These are phyloP conservation scores for Salmacisia buchloeana DNA, from an alignment of 1,284 basidiomycete species.

Conservation along the genomic window DNA sequence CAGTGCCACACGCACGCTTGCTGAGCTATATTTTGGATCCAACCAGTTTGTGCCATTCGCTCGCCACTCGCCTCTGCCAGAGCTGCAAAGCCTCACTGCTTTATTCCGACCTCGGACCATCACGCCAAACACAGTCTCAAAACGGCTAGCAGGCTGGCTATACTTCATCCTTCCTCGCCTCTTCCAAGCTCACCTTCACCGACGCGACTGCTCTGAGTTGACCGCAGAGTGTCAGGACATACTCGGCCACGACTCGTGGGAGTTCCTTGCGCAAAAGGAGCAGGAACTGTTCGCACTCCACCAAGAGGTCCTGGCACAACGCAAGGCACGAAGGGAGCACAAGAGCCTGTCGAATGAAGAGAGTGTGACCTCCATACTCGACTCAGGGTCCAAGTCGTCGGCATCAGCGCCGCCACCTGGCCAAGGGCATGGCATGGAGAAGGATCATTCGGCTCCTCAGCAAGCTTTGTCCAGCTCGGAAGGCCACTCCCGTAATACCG, in stretches of 20 bases:
- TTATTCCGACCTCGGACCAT: slow-evolving; percentile 9
- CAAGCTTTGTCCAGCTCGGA: background rate
- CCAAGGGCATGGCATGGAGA: too few species aligned
- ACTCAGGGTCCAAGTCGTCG: background rate
- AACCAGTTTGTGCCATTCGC: slow-evolving; percentile 7
- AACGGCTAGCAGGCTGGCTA: background rate
- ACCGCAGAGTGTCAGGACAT: background rate
- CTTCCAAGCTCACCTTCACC: background rate
- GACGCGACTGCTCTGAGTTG: background rate
- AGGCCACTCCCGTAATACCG: background rate
- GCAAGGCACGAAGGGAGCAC: background rate
- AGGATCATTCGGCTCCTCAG: too few species aligned
- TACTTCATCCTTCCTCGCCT: slow-evolving; percentile 2
- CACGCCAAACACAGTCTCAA: slow-evolving; percentile 10
- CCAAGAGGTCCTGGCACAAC: background rate
- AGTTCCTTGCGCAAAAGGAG: background rate
- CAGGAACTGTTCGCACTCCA: background rate
- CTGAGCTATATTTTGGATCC: background rate
- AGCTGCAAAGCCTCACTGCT: background rate
- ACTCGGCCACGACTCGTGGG: background rate
- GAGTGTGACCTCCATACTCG: too few species aligned
- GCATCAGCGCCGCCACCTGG: slow-evolving; percentile 1
- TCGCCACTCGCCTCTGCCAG: slow-evolving; percentile 12
- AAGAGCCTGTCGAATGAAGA: too few species aligned
- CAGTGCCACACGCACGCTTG: background rate